Conservation (phyloP, 78 protist species). For the Dictyostelium intermedium region DNA sequence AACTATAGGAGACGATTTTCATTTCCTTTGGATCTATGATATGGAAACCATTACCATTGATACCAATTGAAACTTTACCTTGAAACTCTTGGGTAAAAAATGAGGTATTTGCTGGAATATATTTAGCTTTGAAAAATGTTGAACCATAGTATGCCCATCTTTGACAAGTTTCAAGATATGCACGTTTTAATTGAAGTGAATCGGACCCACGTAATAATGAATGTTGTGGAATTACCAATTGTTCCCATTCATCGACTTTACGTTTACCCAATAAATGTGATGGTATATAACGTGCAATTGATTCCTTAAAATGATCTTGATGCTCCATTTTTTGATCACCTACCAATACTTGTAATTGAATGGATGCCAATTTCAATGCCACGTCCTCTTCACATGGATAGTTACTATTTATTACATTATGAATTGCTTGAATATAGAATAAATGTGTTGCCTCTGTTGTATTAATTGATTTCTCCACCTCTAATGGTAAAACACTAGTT, state of each 20-base stretch:
- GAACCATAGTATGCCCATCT: slow-evolving; percentile 65
- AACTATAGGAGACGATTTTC: slow-evolving; percentile 64
- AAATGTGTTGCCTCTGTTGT: slow-evolving; percentile 54
- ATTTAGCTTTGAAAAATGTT: slow-evolving; percentile 56
- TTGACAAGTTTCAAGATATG: slow-evolving; percentile 70
- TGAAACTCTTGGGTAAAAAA: slow-evolving; percentile 67
- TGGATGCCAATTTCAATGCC: slow-evolving; percentile 64
- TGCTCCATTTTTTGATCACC: slow-evolving; percentile 61
- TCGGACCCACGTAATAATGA: slow-evolving; percentile 50
- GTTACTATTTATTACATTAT: slow-evolving; percentile 50
- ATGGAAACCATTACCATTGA: slow-evolving; percentile 63
- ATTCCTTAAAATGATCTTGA: slow-evolving; percentile 38
- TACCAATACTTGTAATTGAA: slow-evolving; percentile 47
- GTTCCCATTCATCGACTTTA: slow-evolving; percentile 54
- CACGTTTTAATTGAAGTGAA: not conserved
- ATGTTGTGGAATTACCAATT: slow-evolving; percentile 40
- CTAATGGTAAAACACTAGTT: slow-evolving; percentile 54
- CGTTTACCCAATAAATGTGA: slow-evolving; percentile 13
- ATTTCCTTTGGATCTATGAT: slow-evolving; percentile 73
- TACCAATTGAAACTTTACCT: slow-evolving; percentile 59
- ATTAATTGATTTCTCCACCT: slow-evolving; percentile 8
- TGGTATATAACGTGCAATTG: slow-evolving; percentile 46
- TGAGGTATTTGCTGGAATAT: slow-evolving; percentile 30
- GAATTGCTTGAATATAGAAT: slow-evolving; percentile 67
- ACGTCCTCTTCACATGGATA: slow-evolving; percentile 71